Evolutionary conservation across 2,329 filamentous ascomycete species (phyloP).

Genomic region (Scedosporium aurantiacum): DNA sequence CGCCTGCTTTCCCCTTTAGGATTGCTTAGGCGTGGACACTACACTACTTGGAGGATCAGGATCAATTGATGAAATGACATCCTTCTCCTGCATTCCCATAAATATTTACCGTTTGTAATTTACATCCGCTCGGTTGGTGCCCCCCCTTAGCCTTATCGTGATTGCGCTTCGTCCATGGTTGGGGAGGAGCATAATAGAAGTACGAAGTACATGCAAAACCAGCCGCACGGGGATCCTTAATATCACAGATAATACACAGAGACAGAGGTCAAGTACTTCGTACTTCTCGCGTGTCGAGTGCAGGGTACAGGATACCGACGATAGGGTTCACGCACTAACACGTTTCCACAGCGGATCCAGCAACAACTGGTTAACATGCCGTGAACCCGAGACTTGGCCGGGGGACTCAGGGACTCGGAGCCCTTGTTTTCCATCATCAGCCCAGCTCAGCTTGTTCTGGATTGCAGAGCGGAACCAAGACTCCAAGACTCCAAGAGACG

Average conservation of each 20-base stretch:
- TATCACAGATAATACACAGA: not conserved
- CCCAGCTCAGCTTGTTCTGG: not conserved
- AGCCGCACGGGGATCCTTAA: not conserved
- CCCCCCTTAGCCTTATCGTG: not conserved
- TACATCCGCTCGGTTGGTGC: not conserved
- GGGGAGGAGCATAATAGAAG: no score
- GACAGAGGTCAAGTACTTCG: no score
- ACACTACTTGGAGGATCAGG: not conserved
- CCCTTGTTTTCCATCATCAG: not conserved
- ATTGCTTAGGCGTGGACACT: no score
- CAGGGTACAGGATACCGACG: no score
- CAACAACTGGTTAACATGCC: not conserved
- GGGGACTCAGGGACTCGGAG: no score
- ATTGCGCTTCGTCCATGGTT: not conserved
- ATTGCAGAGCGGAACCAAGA: not conserved
- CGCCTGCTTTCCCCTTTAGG: not conserved
- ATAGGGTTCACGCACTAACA: not conserved
- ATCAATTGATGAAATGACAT: not conserved
- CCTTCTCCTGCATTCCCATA: not conserved
- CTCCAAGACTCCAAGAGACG: no score
- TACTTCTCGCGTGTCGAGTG: no score
- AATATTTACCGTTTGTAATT: not conserved
- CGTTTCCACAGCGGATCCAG: not conserved
- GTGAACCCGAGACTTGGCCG: not conserved
- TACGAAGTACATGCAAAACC: not conserved